These are phyloP conservation scores for Fusarium transvaalense DNA, from an alignment of 2,329 filamentous ascomycete species.

Conservation along the genomic window DNA sequence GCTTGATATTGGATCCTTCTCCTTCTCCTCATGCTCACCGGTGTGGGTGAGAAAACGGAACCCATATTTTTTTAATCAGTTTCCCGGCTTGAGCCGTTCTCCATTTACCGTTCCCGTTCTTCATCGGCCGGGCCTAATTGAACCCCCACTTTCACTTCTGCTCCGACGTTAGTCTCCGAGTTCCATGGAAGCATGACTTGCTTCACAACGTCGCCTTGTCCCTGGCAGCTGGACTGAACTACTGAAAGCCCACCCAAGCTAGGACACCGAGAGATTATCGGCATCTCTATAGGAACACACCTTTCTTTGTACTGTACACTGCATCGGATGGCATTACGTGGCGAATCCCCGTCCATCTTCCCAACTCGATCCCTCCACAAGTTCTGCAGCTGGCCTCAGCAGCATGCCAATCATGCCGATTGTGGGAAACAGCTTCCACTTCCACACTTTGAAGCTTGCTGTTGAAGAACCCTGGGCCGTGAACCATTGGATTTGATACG, in stretches of 20 bases:
- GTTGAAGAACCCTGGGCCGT: conserved; percentile 4
- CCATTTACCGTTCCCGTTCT: conserved; percentile 4
- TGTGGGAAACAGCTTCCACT: conserved; percentile 17
- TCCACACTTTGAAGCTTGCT: conserved; percentile 6
- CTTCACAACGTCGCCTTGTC: conserved; percentile 29
- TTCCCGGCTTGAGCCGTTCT: conserved; percentile 25
- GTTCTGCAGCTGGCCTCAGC: conserved; percentile 39
- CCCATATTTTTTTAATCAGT: conserved; percentile 26
- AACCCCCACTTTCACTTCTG: conserved; percentile 37
- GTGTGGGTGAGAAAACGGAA: conserved; percentile 41
- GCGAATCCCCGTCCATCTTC: background rate
- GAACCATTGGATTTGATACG: conserved; percentile 16
- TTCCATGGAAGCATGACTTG: conserved; percentile 28
- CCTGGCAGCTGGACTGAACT: conserved; percentile 31
- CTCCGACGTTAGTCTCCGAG: conserved; percentile 9
- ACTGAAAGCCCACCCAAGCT: conserved; percentile 8
- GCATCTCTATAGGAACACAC: conserved; percentile 9
- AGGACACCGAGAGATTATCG: conserved; percentile 3
- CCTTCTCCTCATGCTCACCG: conserved; percentile 40
- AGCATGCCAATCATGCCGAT: conserved; percentile 27
- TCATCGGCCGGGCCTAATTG: background rate
- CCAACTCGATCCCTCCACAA: conserved; percentile 19
- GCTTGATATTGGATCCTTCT: conserved; percentile 12
- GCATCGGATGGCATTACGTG: conserved; percentile 33
- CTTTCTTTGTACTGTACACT: background rate